Percentiles rank a stretch among this genome's conserved stretches.
Conservation (phyloP, 352 stramenopile genomes). For the Phytophthora uliginosa region DNA sequence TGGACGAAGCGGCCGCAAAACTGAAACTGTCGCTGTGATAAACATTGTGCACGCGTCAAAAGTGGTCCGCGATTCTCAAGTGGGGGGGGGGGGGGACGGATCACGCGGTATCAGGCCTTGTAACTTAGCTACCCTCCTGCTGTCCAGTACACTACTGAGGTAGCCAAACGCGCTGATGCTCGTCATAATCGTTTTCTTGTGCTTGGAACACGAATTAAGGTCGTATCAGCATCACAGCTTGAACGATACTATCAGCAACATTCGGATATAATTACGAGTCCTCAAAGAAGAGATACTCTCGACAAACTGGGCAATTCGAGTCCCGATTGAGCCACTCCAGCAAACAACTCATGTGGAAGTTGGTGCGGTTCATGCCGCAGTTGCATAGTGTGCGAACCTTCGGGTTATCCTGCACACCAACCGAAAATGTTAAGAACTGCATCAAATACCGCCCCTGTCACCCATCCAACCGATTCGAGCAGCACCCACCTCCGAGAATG, state of each 20-base stretch:
- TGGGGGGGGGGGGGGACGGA: not conserved
- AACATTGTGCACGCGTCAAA: constrained; percentile 13
- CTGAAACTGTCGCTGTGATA: constrained; percentile 25
- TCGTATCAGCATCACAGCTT: constrained; percentile 14
- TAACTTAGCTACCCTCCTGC: not conserved
- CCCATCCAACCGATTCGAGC: not conserved
- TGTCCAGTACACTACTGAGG: not conserved
- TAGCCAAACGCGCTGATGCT: not conserved
- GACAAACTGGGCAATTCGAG: constrained; percentile 87
- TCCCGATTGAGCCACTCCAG: constrained; percentile 90
- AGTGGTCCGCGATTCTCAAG: not conserved
- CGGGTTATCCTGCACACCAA: constrained; percentile 59
- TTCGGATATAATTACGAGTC: constrained; percentile 54
- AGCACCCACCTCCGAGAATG: constrained; percentile 55
- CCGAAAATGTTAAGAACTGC: not conserved
- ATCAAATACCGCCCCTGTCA: not conserved
- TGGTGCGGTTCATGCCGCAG: constrained; percentile 92
- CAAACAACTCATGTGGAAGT: constrained; percentile 92
- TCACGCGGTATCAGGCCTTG: not conserved
- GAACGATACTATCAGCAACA: constrained; percentile 7
- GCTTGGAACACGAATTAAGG: constrained; percentile 14
- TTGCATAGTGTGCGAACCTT: constrained; percentile 89
- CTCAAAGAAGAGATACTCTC: constrained; percentile 90
- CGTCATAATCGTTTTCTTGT: constrained; percentile 15
- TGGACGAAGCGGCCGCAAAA: not conserved